phyloP scores from a whole-genome alignment of 176 grass and related monocot genomes.

The Eragrostis nindensis region DNA sequence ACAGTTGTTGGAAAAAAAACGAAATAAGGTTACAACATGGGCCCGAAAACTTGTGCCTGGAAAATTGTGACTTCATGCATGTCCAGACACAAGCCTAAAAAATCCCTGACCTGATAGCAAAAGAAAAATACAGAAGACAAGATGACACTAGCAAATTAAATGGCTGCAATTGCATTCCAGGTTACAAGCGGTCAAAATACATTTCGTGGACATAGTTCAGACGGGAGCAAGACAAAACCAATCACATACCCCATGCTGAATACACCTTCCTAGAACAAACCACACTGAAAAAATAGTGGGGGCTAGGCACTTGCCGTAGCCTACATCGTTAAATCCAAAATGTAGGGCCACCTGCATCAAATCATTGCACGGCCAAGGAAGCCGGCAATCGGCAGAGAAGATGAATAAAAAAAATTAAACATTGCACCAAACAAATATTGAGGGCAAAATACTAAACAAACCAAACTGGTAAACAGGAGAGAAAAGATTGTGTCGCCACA shows the following conservation, averaged over 20 bases:
- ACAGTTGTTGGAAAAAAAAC: not conserved
- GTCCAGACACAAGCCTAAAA: not conserved
- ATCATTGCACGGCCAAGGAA: constrained; percentile 38
- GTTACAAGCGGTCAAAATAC: constrained; percentile 23
- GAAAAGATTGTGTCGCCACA: constrained; percentile 32
- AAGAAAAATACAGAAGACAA: not conserved
- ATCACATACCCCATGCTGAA: constrained; percentile 42
- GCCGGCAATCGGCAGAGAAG: constrained; percentile 27
- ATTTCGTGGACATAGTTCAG: not conserved
- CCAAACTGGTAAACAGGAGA: constrained; percentile 37
- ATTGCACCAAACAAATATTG: constrained; percentile 47
- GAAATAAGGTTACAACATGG: not conserved
- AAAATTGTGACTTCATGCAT: not conserved
- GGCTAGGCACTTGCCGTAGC: constrained; percentile 12
- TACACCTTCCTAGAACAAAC: constrained; percentile 55
- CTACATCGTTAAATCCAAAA: constrained; percentile 49
- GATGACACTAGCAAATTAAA: constrained; percentile 4
- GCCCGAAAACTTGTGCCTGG: not conserved
- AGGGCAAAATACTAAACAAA: constrained; percentile 42
- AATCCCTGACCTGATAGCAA: not conserved
- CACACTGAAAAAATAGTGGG: constrained; percentile 54
- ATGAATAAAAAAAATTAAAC: constrained; percentile 37
- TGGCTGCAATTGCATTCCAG: constrained; percentile 21
- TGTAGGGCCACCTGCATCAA: constrained; percentile 28
- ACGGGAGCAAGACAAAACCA: constrained; percentile 31